phyloP scores from a whole-genome alignment of 208 protist species.

The Balamuthia mandrillaris region DNA sequence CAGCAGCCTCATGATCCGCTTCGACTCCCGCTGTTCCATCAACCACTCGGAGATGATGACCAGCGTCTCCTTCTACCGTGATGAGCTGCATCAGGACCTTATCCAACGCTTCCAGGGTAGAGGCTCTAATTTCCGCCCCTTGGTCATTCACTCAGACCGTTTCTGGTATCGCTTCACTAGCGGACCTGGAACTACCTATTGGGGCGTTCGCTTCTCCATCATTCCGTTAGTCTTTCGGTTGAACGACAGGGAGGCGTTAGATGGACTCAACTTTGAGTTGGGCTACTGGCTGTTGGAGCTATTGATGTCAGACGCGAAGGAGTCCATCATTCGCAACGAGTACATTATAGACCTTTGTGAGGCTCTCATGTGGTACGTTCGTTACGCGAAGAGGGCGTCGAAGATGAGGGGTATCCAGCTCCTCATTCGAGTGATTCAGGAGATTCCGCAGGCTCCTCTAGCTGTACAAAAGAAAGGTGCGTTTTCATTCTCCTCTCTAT shows the following conservation, averaged over 20 bases:
- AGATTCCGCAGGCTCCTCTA: background rate
- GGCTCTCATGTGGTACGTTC: background rate
- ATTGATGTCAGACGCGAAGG: background rate
- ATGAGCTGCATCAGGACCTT: slow-evolving; percentile 31
- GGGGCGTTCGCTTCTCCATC: slow-evolving; percentile 18
- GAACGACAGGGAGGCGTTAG: slow-evolving; percentile 30
- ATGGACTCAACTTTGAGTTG: slow-evolving; percentile 37
- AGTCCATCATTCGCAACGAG: background rate
- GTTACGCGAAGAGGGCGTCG: background rate
- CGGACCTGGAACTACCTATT: slow-evolving; percentile 4
- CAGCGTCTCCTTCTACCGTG: slow-evolving; percentile 33
- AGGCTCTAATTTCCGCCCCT: slow-evolving; percentile 18
- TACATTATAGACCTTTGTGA: slow-evolving; percentile 1
- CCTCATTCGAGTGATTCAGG: background rate
- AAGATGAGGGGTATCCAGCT: background rate
- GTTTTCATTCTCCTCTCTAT: too few relatives aligned
- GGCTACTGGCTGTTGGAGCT: slow-evolving; percentile 22
- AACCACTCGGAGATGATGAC: slow-evolving; percentile 18
- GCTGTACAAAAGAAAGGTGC: background rate
- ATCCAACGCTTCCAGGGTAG: background rate
- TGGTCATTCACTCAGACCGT: slow-evolving; percentile 2
- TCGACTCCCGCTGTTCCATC: slow-evolving; percentile 21
- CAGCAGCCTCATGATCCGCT: slow-evolving; percentile 1
- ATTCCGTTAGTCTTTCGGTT: slow-evolving; percentile 1
- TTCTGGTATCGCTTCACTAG: slow-evolving; percentile 35